Evolutionary conservation across 495 filamentous ascomycete genomes (phyloP).

Genomic region (Glutinoglossum americanum): DNA sequence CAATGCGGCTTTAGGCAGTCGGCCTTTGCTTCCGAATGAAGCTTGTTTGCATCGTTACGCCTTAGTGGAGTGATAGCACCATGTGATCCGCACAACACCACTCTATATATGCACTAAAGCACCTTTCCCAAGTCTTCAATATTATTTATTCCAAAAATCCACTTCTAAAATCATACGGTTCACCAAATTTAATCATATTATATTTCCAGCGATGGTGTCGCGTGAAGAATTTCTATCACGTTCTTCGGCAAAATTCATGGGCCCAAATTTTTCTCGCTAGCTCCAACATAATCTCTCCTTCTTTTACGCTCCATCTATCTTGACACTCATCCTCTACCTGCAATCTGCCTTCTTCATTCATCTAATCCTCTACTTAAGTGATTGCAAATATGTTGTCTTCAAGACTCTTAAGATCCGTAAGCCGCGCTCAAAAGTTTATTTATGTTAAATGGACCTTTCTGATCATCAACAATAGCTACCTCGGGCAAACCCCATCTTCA

Average conservation of each 20-base stretch:
- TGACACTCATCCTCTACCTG: neutral
- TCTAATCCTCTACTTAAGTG: slow-evolving; percentile 18
- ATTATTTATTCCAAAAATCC: neutral
- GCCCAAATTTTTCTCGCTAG: neutral
- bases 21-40: neutral
- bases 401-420: slow-evolving; percentile 49
- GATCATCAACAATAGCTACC: slow-evolving; percentile 33
- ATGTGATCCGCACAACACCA: neutral
- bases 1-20: neutral
- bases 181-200: neutral
- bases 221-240: neutral
- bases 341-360: slow-evolving; percentile 11
- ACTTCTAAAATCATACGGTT: neutral
- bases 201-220: no score
- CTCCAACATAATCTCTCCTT: neutral
- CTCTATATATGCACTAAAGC: neutral
- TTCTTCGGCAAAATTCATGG: neutral
- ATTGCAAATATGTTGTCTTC: slow-evolving; percentile 38
- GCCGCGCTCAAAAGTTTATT: slow-evolving; percentile 20
- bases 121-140: neutral
- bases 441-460: slow-evolving; percentile 8
- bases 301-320: neutral
- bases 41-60: neutral
- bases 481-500: slow-evolving; percentile 33
- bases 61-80: neutral